Base-by-base conservation (phyloP, 495 filamentous ascomycete genomes). In the Lindgomyces ingoldianus region DNA sequence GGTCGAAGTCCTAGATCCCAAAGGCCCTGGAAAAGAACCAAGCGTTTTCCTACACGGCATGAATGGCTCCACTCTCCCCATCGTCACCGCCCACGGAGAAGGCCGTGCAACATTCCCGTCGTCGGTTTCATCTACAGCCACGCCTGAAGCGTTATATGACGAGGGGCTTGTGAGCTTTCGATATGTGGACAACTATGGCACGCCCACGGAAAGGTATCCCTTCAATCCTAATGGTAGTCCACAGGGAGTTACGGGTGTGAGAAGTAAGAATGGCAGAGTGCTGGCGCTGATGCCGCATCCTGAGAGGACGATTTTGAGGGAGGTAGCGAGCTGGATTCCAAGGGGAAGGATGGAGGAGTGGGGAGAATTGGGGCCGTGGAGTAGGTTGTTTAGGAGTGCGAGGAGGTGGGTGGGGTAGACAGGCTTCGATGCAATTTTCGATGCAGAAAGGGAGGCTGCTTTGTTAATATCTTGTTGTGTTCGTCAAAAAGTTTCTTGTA, bases 271-370 rank as follows among this genome's bases (percentile, higher is more conserved):
- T 73, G 94, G 94, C 1, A 84, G 94, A 63, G 91, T 96, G 0
- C 70, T 98, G 69, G 93, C 91, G 10, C 85, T 97, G 79, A 98
- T 98, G 93, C 94, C 94, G 69, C 93, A 97, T 77, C 92, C 93
- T 9, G 93, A 98, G 78, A 83, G 93, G 4, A 96, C 92, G n/a
- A 83, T 96, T 30, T 76, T 96, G 79, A 86, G 81, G 62, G 89
- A 91, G 65, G 87, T 92, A 66, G 88, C 81, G 30, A 93, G 90
- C 73, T 97, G 86, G 70, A 73, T 89, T 50, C 89, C 91, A 11
- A 74, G 79, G 27, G 80, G 76, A 33, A 80, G 83, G 71, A 76
- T 85, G 21, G 84, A 85, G 67, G 81, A 89, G 65, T 91, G 90
- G 87, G 91, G 90, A 29, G 89, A 95, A 66, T 89, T 89, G 75